These are phyloP conservation scores for Pterulicium gracile DNA, from an alignment of 1,284 basidiomycete genomes.

Conservation along the genomic window DNA sequence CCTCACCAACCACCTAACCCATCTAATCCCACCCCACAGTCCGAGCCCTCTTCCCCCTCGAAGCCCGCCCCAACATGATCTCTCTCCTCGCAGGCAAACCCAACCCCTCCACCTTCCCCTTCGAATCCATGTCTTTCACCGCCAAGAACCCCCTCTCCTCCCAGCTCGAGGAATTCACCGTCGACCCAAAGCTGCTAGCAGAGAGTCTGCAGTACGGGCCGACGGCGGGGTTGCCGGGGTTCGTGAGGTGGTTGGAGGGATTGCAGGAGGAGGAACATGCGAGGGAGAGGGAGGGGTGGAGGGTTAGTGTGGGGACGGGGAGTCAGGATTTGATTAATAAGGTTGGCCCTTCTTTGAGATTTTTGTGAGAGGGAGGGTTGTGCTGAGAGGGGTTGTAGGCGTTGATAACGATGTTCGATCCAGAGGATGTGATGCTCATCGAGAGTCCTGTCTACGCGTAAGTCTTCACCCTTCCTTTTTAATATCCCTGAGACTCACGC, in stretches of 20 bases:
- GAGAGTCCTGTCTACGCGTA: slow-evolving; percentile 85
- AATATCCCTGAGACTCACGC: slow-evolving; percentile 11
- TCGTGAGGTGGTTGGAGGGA: slow-evolving; percentile 40
- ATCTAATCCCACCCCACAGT: slow-evolving; percentile 7
- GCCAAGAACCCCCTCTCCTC: background rate
- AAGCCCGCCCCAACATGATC: slow-evolving; percentile 48
- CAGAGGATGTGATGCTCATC: slow-evolving; percentile 74
- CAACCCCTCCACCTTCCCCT: slow-evolving; percentile 62
- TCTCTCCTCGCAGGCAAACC: slow-evolving; percentile 57
- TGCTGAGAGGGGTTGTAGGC: no score
- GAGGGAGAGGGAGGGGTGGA: slow-evolving; percentile 35
- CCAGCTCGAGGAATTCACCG: background rate
- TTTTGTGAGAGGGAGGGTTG: no score
- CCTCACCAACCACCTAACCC: background rate
- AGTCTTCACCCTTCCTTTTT: slow-evolving; percentile 15
- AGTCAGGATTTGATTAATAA: slow-evolving; percentile 65
- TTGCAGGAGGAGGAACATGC: slow-evolving; percentile 39
- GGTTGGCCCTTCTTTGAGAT: slow-evolving; percentile 19
- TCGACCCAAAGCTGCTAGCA: background rate
- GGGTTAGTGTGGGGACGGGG: slow-evolving; percentile 50
- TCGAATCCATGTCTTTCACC: slow-evolving; percentile 24
- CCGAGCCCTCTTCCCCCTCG: slow-evolving; percentile 42
- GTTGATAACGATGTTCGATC: slow-evolving; percentile 53
- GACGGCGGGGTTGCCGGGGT: slow-evolving; percentile 39
- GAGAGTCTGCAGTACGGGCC: slow-evolving; percentile 21